phyloP scores from a whole-genome alignment of 2,329 filamentous ascomycete species.

The Dendryphion nanum region DNA sequence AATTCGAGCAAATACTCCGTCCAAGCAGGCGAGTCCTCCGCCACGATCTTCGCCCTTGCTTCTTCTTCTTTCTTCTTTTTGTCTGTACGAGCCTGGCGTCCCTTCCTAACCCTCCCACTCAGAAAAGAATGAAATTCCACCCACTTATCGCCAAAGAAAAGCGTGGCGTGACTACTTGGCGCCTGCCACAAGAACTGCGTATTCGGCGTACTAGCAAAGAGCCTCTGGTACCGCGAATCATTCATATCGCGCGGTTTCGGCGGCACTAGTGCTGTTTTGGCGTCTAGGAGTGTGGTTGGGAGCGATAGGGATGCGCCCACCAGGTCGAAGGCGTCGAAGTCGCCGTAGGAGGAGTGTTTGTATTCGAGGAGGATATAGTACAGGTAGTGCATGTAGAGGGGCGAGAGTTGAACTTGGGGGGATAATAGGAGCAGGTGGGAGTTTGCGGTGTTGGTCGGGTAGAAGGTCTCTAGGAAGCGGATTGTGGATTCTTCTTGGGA shows the following conservation, averaged over 20 bases:
- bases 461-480: constrained; percentile 83
- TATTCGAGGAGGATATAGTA: constrained; percentile 77
- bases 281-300: constrained; percentile 64
- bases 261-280: constrained; percentile 54
- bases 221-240: constrained; percentile 25
- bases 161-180: constrained; percentile 75
- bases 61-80: constrained; percentile 16
- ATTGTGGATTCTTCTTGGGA: constrained; percentile 70
- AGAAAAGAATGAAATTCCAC: constrained; percentile 79
- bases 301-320: constrained; percentile 79
- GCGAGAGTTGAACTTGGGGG: constrained; percentile 74
- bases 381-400: constrained; percentile 81
- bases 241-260: constrained; percentile 44
- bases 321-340: constrained; percentile 54
- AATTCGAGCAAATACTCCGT: constrained; percentile 76
- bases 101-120: constrained; percentile 55
- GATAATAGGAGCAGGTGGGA: constrained; percentile 84
- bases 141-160: constrained; percentile 88
- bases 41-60: constrained; percentile 48
- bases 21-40: constrained; percentile 70
- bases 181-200: constrained; percentile 80
- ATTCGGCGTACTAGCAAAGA: constrained; percentile 26
- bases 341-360: constrained; percentile 61
- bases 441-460: constrained; percentile 62
- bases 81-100: constrained; percentile 12